Base-by-base conservation (phyloP, 305 asterid genomes). In the Stenogyne calaminthoides region DNA sequence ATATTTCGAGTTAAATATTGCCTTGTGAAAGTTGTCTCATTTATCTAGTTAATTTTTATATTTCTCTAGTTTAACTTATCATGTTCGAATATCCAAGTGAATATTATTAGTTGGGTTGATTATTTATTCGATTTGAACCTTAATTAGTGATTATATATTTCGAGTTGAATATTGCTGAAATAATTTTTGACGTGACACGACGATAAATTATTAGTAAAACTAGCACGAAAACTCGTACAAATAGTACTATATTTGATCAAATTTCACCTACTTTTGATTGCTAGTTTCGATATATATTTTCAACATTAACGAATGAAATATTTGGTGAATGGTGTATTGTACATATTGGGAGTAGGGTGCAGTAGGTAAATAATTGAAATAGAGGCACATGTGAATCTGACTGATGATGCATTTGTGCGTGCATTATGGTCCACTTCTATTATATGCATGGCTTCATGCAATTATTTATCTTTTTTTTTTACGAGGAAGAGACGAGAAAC, bases 321-420 rank as follows among this genome's bases (percentile, higher is more conserved):
- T 25, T 25, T 25, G 29, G 29, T 25, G 29, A 1, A 25, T 25
- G 69, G 65, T 63, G 49, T 2, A 63, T 14, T 64, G 60, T 54
- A 44, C 62, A 19, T 74, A 59, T 36, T 66, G 9, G 60, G 63
- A 68, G 59, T 72, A 64, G 73, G 79, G 3, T 1, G 29, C 70
- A 72, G 72, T 72, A 64, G 73, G 81, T 79, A 79, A 76, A 78
- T 76, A 16, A 79, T 82, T 65, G 82, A 77, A 62, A 65, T 44
- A 25, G 64, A 65, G 25, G 25, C 71, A 72, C 80, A 80, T 83
- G 80, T 74, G 84, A 80, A 67, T 67, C 78, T 74, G 78, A 71
- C 71, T 51, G 44, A 80, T 62, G 52, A 76, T 73, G 29, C 18
- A 74, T 76, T 52, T 75, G 70, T 63, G 80, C 79, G 72, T 81